A percentile compares a stretch with the other conserved stretches of the same genome.
These are phyloP conservation scores for Aurantiochytrium sp. DNA, from an alignment of 108 stramenopile species.

Conservation along the genomic window DNA sequence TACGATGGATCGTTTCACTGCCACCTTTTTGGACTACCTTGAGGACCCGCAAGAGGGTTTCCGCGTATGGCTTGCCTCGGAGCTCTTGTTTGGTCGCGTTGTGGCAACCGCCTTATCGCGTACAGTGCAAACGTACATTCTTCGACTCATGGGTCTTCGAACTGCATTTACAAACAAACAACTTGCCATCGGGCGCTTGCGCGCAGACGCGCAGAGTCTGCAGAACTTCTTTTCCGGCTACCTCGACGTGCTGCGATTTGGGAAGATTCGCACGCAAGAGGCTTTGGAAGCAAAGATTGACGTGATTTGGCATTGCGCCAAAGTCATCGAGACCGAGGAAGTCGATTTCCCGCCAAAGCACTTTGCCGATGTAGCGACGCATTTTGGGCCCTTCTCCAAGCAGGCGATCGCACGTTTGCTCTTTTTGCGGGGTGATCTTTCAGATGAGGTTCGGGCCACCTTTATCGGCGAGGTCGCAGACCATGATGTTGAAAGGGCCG, in stretches of 20 bases:
- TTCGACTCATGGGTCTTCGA: neutral
- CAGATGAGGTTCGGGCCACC: neutral
- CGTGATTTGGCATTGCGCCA: neutral
- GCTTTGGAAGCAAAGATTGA: neutral
- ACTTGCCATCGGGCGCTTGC: neutral
- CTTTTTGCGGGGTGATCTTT: neutral
- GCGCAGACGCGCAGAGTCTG: neutral
- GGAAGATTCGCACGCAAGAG: neutral
- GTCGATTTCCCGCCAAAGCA: neutral
- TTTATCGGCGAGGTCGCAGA: neutral
- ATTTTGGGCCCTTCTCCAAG: neutral
- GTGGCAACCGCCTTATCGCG: neutral
- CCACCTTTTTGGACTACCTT: constrained; percentile 3
- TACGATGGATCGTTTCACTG: neutral
- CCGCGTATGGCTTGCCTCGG: neutral
- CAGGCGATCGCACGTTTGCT: neutral
- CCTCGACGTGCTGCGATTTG: neutral
- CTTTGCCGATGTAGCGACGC: neutral
- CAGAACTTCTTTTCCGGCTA: neutral
- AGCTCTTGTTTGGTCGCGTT: neutral
- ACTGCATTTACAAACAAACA: neutral
- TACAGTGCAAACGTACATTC: neutral
- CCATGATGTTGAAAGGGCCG: neutral
- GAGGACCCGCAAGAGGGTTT: neutral
- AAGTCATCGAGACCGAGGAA: neutral